Base-by-base conservation (phyloP, 1,139 yeast genomes). In the Kluyveromyces sp. region DNA sequence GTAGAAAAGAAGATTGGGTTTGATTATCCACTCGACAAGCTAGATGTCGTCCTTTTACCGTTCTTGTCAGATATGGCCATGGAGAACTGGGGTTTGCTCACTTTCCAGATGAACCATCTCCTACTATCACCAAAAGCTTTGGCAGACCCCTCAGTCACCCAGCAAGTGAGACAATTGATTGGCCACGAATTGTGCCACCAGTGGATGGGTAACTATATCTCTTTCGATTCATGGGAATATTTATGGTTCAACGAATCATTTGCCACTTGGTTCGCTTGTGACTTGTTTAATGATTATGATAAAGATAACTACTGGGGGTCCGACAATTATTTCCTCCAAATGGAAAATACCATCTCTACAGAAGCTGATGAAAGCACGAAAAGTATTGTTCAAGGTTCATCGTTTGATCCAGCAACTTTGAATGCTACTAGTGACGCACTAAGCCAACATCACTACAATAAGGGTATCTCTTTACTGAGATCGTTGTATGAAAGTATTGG, bases 101-200 rank as follows among this genome's bases (percentile, higher is more conserved):
- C 83, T 2, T 71, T 82, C 6, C 73, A 80, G 48, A 72, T 77
- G 42, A 70, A 72, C 42, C 81, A 77, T 51, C 57, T 81, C 8
- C 61, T 80, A 25, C 52, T 76, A 8, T 66, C 72, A 1, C 67
- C 67, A 29, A 27, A 51, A 26, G 65, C 70, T 2, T 47, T 67
- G 38, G 56, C 61, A 3, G 59, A 60, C 37, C 46, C 49, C 6
- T 46, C 52, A 4, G 51, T 55, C 1, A 55, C 59, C 21, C 58
- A 59, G 42, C 71, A 68, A 30, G 70, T 77, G 39, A 69, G 75
- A 50, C 83, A 81, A 55, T 70, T 83, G 45, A 60, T 84, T 5
- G 79, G 78, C 1, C 94, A 84, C 59, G 89, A 83, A 60, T 60
- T 83, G 51, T 79, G 82, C 26, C 94, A 84, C 59, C 90, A 83